Evolutionary conservation across 805 yeast species (phyloP).

Genomic region (Nakazawaea peltata): DNA sequence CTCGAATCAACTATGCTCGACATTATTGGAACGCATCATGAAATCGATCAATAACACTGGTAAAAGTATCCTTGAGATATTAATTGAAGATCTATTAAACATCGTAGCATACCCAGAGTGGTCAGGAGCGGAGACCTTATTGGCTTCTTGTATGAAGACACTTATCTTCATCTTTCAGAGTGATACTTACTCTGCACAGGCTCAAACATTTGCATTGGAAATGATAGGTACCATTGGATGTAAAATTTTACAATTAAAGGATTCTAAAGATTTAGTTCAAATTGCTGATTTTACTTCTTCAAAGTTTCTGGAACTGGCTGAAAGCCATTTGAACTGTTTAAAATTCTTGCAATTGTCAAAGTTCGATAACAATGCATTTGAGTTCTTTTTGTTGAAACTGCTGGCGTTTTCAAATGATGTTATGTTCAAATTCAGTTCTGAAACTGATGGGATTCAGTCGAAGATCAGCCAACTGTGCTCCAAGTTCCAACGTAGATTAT

Average conservation of each 20-base stretch:
- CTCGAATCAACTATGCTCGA: slow-evolving; percentile 22
- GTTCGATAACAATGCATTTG: neutral
- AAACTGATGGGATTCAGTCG: neutral
- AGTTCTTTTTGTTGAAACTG: slow-evolving; percentile 9
- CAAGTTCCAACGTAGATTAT: neutral
- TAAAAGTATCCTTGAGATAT: slow-evolving; percentile 37
- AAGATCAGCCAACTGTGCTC: neutral
- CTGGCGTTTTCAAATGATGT: neutral
- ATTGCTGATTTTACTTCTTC: slow-evolving; percentile 6
- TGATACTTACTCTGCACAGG: slow-evolving; percentile 27
- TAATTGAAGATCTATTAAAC: slow-evolving; percentile 47
- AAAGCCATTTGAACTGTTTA: slow-evolving; percentile 9
- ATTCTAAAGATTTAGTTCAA: slow-evolving; percentile 8
- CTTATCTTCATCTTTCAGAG: slow-evolving; percentile 32
- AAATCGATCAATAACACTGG: slow-evolving; percentile 21
- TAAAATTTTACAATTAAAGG: slow-evolving; percentile 31
- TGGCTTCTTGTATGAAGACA: slow-evolving; percentile 35
- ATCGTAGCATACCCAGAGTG: slow-evolving; percentile 51
- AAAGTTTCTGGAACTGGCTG: slow-evolving; percentile 6
- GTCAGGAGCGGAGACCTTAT: slow-evolving; percentile 47
- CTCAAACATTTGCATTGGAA: slow-evolving; percentile 50
- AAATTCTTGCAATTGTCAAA: slow-evolving; percentile 9
- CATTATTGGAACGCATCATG: slow-evolving; percentile 21
- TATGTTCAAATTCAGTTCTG: slow-evolving; percentile 2
- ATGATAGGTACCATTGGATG: slow-evolving; percentile 55